Percentiles rank a stretch among this genome's conserved stretches.
phyloP scores from a whole-genome alignment of 257 asterid species.

The Nicotiana otophora region DNA sequence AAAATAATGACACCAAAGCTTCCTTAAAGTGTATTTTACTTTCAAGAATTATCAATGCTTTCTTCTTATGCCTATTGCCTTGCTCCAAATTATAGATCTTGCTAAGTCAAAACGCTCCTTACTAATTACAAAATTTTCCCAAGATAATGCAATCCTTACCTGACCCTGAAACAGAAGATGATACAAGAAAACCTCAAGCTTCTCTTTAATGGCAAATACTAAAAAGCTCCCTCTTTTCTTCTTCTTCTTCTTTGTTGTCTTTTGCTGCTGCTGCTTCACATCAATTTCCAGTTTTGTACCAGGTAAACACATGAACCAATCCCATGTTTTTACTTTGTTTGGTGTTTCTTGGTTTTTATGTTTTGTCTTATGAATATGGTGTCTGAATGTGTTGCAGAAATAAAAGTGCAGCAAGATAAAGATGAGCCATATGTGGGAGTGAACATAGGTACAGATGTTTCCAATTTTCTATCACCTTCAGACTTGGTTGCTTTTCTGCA shows the following conservation, averaged over 20 bases:
- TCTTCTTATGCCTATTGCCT: slow-evolving; percentile 3
- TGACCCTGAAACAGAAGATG: slow-evolving; percentile 52
- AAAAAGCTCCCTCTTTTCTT: slow-evolving; percentile 27
- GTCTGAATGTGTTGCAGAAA: slow-evolving; percentile 30
- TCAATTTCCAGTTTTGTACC: slow-evolving; percentile 19
- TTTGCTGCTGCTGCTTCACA: not conserved
- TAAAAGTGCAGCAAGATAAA: slow-evolving; percentile 46
- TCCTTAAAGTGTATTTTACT: slow-evolving; percentile 17
- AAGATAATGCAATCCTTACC: slow-evolving; percentile 27
- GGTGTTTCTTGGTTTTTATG: not conserved
- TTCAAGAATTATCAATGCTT: slow-evolving; percentile 11
- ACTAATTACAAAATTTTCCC: not conserved
- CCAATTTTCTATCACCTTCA: slow-evolving; percentile 52
- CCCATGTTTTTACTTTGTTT: not conserved
- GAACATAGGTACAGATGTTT: slow-evolving; percentile 85
- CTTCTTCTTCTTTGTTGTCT: slow-evolving; percentile 15
- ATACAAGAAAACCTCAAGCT: slow-evolving; percentile 31
- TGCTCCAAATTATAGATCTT: slow-evolving; percentile 15
- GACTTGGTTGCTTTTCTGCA: slow-evolving; percentile 67
- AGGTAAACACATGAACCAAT: slow-evolving; percentile 32
- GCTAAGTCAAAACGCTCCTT: slow-evolving; percentile 26
- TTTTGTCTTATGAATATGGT: not conserved
- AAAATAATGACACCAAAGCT: slow-evolving; percentile 19
- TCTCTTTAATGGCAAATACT: slow-evolving; percentile 47
- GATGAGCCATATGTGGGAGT: slow-evolving; percentile 89